Evolutionary conservation across 2,329 filamentous ascomycete genomes (phyloP), one percentile per base, ranked within the genome.

Genomic region (Ceratocystis ficicola): DNA sequence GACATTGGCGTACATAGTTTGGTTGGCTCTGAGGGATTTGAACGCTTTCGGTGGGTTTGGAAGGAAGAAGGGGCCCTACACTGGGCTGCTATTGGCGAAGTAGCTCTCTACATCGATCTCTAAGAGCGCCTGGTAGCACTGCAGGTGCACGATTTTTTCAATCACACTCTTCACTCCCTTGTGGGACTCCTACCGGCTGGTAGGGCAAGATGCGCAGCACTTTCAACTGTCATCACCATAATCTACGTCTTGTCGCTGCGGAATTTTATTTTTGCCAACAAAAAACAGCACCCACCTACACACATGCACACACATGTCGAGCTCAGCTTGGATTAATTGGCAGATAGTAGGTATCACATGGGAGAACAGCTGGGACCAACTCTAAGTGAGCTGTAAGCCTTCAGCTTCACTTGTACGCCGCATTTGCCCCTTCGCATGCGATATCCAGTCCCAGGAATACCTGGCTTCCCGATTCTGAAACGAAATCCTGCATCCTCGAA

Each of bases 401-500:
- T 52, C 22, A 59, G 8, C 28, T 7, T 59, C 55, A 59, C 55
- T 32, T 59, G 20, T 20, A 52, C 48, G 48, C 48, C 22, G 48
- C 10, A 52, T 15, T 52, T n/a, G 22, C 48, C 48, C 12, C 46
- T 20, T 22, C n/a, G 17, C 48, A 10, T 52, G 25, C 20, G 25
- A 52, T 28, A 28, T 28, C 22, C 22, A 12, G 48, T 52, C 48
- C 48, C 22, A n/a, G 10, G 7, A 15, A 28, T 52, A 10, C 48
- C 55, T 59, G 28, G 15, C 55, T 36, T 59, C 25, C 17, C 28
- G 30, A 59, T 30, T 59, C 30, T 59, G 55, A 59, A 59, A 59
- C 55, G 30, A 10, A 36, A 12, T 59, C 55, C 25, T 36, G n/a
- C 28, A 32, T 59, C 55, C 55, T 59, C 28, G 36, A 59, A 7